phyloP scores from a whole-genome alignment of 805 yeast genomes.

The Lachancea quebecensis region DNA sequence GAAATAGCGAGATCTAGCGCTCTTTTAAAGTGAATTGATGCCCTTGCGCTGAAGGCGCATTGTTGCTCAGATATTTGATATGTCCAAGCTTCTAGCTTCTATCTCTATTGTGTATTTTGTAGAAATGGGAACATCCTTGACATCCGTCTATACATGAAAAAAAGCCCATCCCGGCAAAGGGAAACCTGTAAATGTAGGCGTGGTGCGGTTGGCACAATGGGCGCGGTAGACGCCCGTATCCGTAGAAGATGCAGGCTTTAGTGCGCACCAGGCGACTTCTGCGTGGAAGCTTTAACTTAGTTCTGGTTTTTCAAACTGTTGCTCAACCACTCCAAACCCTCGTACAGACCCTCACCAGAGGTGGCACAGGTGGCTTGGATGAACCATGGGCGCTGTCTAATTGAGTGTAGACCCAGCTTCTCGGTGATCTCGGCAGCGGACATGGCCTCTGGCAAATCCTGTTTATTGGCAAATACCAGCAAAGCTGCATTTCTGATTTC shows the following conservation, averaged over 20 bases:
- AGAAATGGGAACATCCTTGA: background rate
- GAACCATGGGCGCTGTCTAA: conserved; percentile 99
- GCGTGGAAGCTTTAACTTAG: conserved; percentile 14
- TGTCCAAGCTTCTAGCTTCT: background rate
- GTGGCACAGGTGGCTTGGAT: conserved; percentile 99
- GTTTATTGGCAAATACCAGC: conserved; percentile 95
- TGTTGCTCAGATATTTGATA: no score
- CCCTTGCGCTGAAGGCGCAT: no score
- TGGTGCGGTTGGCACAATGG: background rate
- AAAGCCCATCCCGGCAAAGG: background rate
- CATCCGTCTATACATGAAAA: conserved; percentile 3
- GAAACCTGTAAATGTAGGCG: background rate
- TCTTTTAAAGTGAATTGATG: no score
- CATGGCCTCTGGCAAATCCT: conserved; percentile 98
- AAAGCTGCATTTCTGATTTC: conserved; percentile 94
- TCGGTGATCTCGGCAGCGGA: conserved; percentile 97
- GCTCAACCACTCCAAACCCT: conserved; percentile 96
- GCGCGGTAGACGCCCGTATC: background rate
- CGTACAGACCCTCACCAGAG: conserved; percentile 97
- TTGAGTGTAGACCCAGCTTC: conserved; percentile 91
- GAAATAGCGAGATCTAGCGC: background rate
- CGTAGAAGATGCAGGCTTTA: no score
- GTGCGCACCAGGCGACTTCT: background rate
- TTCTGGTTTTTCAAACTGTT: conserved; percentile 75
- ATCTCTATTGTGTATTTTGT: background rate